Conservation (phyloP, 768 basidiomycete genomes). For the Scleroderma bovista region DNA sequence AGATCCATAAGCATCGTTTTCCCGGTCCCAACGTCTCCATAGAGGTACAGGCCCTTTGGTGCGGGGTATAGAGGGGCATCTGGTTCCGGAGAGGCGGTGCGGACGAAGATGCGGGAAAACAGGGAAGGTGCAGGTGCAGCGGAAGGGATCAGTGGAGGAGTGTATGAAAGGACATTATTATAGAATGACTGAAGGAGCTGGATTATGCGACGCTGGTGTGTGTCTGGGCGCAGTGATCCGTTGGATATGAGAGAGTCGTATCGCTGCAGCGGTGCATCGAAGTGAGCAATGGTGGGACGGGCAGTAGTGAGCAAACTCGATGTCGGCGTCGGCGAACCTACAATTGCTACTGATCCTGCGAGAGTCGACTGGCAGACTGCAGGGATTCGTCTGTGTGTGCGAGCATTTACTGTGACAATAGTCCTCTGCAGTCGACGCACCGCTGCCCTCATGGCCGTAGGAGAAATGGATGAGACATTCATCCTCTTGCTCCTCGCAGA, state of each 20-base stretch:
- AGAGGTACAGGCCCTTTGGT: slow-evolving; percentile 90
- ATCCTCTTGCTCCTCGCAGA: slow-evolving; percentile 78
- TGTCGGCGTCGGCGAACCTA: neutral
- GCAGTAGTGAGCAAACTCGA: neutral
- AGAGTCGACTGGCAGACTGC: neutral
- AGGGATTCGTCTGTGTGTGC: neutral
- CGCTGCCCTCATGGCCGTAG: neutral
- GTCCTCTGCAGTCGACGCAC: neutral
- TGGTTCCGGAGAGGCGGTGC: slow-evolving; percentile 11
- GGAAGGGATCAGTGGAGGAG: slow-evolving; percentile 56
- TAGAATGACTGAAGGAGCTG: slow-evolving; percentile 77
- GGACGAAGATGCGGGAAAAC: slow-evolving; percentile 27
- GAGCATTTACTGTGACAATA: neutral
- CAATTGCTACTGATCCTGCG: neutral
- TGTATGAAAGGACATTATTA: slow-evolving; percentile 61
- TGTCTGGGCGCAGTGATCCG: slow-evolving; percentile 64
- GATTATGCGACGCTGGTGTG: slow-evolving; percentile 82
- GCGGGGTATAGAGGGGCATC: slow-evolving; percentile 42
- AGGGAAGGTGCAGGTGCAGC: slow-evolving; percentile 24
- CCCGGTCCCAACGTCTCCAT: slow-evolving; percentile 95
- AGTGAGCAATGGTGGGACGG: neutral
- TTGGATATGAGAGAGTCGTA: slow-evolving; percentile 45
- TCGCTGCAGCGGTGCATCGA: slow-evolving; percentile 31
- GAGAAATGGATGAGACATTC: slow-evolving; percentile 47
- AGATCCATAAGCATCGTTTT: slow-evolving; percentile 99